These are phyloP conservation scores for Linnemannia elongata DNA, from an alignment of 192 early-diverging fungal species.

Conservation along the genomic window DNA sequence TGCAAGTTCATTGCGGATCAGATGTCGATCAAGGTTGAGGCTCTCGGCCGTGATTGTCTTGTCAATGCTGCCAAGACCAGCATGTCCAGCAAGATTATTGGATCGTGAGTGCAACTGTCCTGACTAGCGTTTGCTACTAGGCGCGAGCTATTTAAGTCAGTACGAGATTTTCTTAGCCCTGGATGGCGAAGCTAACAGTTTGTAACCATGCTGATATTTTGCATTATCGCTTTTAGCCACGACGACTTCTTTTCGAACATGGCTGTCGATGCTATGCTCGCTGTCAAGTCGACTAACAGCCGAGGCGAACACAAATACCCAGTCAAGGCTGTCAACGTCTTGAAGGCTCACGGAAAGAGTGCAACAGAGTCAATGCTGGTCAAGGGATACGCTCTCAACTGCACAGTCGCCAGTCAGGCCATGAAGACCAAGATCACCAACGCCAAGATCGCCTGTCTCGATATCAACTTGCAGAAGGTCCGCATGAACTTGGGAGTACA, in stretches of 20 bases:
- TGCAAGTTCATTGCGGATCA: constrained; percentile 98
- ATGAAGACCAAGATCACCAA: constrained; percentile 90
- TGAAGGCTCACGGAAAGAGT: constrained; percentile 97
- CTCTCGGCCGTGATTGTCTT: constrained; percentile 91
- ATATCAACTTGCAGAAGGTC: constrained; percentile 99
- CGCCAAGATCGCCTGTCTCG: constrained; percentile 97
- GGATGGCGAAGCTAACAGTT: background rate
- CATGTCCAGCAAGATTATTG: constrained; percentile 98
- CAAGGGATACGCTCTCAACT: constrained; percentile 97
- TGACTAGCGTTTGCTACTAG: background rate
- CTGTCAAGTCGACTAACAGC: constrained; percentile 89
- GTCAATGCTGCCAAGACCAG: constrained; percentile 98
- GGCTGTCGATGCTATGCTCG: constrained; percentile 92
- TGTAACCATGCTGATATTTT: background rate
- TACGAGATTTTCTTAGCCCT: background rate
- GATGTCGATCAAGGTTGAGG: constrained; percentile 95
- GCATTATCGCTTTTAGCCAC: constrained; percentile 66
- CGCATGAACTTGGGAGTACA: constrained; percentile 98
- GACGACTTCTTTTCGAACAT: constrained; percentile 97
- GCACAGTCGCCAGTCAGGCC: constrained; percentile 96
- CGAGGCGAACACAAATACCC: constrained; percentile 94
- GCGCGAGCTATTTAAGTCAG: background rate
- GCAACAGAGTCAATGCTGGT: constrained; percentile 90
- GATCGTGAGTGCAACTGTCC: constrained; percentile 71
- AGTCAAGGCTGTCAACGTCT: constrained; percentile 96